These are phyloP conservation scores for Penicillium nordicum DNA, from an alignment of 2,329 filamentous ascomycete genomes.

Conservation along the genomic window DNA sequence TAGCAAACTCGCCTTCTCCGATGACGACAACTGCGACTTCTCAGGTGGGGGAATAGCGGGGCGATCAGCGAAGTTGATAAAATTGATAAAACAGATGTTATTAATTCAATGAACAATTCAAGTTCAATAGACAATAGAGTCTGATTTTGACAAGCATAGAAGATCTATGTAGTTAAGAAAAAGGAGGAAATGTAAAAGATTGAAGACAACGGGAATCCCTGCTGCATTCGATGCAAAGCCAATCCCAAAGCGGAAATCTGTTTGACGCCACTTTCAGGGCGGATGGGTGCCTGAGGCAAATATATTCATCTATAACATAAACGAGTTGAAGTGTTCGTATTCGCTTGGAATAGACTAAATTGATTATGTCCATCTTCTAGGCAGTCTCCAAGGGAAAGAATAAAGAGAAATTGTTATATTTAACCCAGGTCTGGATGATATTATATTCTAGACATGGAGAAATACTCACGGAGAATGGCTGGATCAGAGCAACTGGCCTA, in stretches of 20 bases:
- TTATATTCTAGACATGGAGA: neutral
- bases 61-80: neutral
- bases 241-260: conserved; percentile 9
- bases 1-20: neutral
- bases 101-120: neutral
- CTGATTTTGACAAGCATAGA: neutral
- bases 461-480: neutral
- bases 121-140: neutral
- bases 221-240: conserved; percentile 1
- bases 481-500: neutral
- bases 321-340: neutral
- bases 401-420: too few relatives aligned
- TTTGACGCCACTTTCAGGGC: neutral
- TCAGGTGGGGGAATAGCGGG: conserved; percentile 5
- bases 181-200: too few relatives aligned
- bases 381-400: too few relatives aligned
- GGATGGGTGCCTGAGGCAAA: neutral
- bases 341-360: neutral
- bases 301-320: neutral
- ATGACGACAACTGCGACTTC: conserved; percentile 2
- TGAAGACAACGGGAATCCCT: neutral
- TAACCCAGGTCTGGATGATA: neutral
- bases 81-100: neutral
- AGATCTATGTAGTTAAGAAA: neutral
- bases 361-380: neutral